Base-by-base conservation (phyloP, 352 stramenopile species). In the Phytophthora capsici region DNA sequence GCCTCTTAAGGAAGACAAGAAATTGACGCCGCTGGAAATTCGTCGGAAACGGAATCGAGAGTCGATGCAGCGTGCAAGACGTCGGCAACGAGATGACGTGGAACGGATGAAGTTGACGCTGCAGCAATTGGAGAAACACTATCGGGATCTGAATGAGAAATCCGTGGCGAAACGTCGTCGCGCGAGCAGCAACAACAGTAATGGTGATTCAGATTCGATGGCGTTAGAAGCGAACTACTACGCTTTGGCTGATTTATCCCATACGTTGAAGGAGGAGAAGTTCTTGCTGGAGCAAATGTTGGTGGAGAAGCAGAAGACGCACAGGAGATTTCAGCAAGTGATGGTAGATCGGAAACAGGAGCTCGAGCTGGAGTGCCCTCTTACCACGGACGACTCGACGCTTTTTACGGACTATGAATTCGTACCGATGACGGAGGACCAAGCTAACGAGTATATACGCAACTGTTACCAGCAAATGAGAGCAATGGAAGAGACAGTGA, bases 251-350 rank as follows among this genome's bases (percentile, higher is more conserved):
- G 82, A 87, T 38, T 44, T 85, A 14, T 89, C 82, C 13, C 75
- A 82, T 40, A 72, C 64, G 30, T 61, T 89, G 13, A 82, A 89
- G 63, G 75, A 85, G 23, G 79, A 90, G 34, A 86, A 86, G 54
- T 88, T 81, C 45, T 26, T 83, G 40, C 57, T 86, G 28, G 74
- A 86, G 28, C 71, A 80, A 46, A 76, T 82, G 71, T 44, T 86
- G 52, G 73, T 75, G 37, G 77, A 86, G 19, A 81, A 82, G 51
- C 69, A 75, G 43, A 86, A 86, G 52, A 75, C 71, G 3, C 66
- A 76, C 34, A 55, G 69, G 17, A 66, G 77, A 0, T 68, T 86
- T 20, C 60, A 84, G 51, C 78, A 84, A 57, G 73, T 82, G 50
- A 78, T 89, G 73, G 62, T 81, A 45, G 74, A 86, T 50, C 71